phyloP scores from a whole-genome alignment of 2,329 filamentous ascomycete species.

The Didymella sp. region DNA sequence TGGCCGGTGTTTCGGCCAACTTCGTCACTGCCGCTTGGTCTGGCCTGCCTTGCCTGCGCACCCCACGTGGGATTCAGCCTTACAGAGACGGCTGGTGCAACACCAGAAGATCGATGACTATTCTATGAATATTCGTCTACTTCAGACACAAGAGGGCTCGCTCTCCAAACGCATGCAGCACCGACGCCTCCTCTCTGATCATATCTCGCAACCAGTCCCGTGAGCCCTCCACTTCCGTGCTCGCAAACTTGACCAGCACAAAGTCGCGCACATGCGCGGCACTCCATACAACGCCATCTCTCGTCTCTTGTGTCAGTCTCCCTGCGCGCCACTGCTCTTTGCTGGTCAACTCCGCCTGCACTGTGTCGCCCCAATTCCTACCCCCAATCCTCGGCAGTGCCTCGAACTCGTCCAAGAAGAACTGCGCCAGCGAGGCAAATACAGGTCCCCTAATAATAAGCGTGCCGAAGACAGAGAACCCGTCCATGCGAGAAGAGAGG shows the following conservation, averaged over 20 bases:
- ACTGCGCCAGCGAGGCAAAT: conserved; percentile 70
- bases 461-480: conserved; percentile 80
- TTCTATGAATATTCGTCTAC: conserved; percentile 11
- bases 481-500: conserved; percentile 67
- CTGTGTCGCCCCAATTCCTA: conserved; percentile 69
- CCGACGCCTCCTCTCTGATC: conserved; percentile 75
- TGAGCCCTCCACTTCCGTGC: conserved; percentile 79
- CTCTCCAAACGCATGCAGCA: conserved; percentile 76
- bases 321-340: conserved; percentile 59
- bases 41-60: too few relatives aligned
- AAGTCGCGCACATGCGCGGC: conserved; percentile 63
- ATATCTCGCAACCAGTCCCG: conserved; percentile 80
- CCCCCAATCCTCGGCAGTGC: conserved; percentile 81
- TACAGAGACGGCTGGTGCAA: background rate
- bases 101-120: background rate
- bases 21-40: conserved; percentile 20
- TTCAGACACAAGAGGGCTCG: conserved; percentile 74
- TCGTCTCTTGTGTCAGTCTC: conserved; percentile 65
- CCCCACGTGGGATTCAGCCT: conserved; percentile 13
- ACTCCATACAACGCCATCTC: conserved; percentile 47
- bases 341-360: conserved; percentile 45
- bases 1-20: conserved; percentile 12
- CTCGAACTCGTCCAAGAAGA: conserved; percentile 81
- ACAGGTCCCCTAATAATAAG: conserved; percentile 79
- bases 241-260: conserved; percentile 89